These are phyloP conservation scores for Botrytis fabae DNA, from an alignment of 2,329 filamentous ascomycete genomes.

Conservation along the genomic window DNA sequence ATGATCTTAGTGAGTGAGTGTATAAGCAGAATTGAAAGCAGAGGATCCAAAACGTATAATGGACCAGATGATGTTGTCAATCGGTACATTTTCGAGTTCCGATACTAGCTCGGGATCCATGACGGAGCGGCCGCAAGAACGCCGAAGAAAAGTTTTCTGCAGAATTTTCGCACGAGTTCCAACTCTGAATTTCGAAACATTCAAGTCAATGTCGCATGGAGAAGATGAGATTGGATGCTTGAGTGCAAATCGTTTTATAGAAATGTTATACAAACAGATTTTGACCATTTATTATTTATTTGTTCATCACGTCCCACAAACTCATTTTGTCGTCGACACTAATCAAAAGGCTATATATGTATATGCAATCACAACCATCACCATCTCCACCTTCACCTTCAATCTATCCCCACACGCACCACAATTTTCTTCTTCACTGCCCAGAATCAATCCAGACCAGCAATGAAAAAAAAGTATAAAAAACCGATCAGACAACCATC, in stretches of 20 bases:
- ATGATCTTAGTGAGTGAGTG: background rate
- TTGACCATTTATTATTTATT: too few species aligned
- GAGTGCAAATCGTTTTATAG: accelerated
- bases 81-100: background rate
- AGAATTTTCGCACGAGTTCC: background rate
- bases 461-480: conserved; percentile 49
- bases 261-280: background rate
- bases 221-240: background rate
- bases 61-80: background rate
- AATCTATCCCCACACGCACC: accelerated
- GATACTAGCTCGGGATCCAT: background rate
- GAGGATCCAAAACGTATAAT: background rate
- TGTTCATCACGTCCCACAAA: too few species aligned
- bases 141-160: background rate
- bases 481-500: conserved; percentile 85
- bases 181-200: too few species aligned
- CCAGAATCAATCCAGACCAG: conserved; percentile 44
- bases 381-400: too few species aligned
- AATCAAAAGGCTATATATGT: too few species aligned
- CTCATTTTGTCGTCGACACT: accelerated
- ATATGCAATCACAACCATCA: too few species aligned
- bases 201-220: accelerated
- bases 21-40: background rate
- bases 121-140: background rate
- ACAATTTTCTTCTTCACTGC: conserved; percentile 49